phyloP scores from a whole-genome alignment of 768 basidiomycete species.

The Boletus rubropictus region DNA sequence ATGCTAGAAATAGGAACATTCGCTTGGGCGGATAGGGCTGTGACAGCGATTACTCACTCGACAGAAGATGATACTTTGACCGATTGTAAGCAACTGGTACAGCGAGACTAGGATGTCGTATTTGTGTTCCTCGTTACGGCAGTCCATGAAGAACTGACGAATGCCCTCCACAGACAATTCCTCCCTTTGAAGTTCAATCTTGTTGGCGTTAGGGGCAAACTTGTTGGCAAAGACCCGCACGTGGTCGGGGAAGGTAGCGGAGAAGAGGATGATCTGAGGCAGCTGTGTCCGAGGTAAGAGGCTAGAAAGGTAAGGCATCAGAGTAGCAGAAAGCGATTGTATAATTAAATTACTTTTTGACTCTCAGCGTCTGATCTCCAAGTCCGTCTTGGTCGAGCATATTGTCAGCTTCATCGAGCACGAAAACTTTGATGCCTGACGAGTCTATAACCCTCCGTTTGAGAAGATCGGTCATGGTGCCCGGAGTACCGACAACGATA shows the following conservation, averaged over 20 bases:
- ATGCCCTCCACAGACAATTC: slow-evolving; percentile 93
- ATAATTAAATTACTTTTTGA: slow-evolving; percentile 72
- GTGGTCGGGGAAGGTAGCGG: slow-evolving; percentile 94
- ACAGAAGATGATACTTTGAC: slow-evolving; percentile 98
- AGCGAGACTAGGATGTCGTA: slow-evolving; percentile 90
- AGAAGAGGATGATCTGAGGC: slow-evolving; percentile 91
- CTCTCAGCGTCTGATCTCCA: slow-evolving; percentile 87
- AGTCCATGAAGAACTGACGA: slow-evolving; percentile 97
- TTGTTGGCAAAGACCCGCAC: slow-evolving; percentile 88
- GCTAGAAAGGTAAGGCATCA: slow-evolving; percentile 32
- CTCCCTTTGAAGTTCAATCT: slow-evolving; percentile 90
- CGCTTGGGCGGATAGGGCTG: not conserved
- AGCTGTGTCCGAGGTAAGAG: slow-evolving; percentile 50
- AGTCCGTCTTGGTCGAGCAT: slow-evolving; percentile 95
- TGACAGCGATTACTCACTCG: slow-evolving; percentile 47
- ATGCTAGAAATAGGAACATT: slow-evolving; percentile 41
- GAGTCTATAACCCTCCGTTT: slow-evolving; percentile 73
- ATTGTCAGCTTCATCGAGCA: slow-evolving; percentile 97
- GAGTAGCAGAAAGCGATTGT: not conserved
- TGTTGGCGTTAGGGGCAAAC: slow-evolving; percentile 92
- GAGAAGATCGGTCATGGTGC: slow-evolving; percentile 88
- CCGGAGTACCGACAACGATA: slow-evolving; percentile 92
- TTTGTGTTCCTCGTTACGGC: slow-evolving; percentile 85
- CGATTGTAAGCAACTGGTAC: slow-evolving; percentile 87
- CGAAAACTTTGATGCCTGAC: slow-evolving; percentile 81